Evolutionary conservation across 768 basidiomycete species (phyloP), one percentile per base, ranked within the genome.

Genomic region (Russula virescens): DNA sequence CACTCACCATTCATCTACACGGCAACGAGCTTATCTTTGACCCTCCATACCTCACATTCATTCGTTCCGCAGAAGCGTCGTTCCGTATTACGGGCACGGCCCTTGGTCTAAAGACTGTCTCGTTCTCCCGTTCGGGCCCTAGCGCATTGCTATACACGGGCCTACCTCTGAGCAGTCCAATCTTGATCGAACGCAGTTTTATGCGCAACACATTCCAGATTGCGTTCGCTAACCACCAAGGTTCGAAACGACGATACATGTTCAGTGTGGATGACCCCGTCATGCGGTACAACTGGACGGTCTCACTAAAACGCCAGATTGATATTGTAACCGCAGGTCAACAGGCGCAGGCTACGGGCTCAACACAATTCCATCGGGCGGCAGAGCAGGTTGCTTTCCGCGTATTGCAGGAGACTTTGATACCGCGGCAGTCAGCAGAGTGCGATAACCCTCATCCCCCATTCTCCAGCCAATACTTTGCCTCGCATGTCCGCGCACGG

Each of bases 201-300:
- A 98, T 98, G 96, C 84, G 87, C 62, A 90, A 98, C 71, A 97
- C 95, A 0, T 95, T 98, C 80, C 92, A 97, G 72, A 75, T 98
- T 38, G 87, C 93, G 2, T 98, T 98, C 76, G 65, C 79, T 43
- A 85, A 86, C 68, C 83, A 87, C 65, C 71, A 78, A 35, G 84
- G 85, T 34, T 62, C 77, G 58, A 90, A 88, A 73, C 83, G 94
- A 67, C 85, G 87, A 69, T 98, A 98, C 76, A 94, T 97, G 86
- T 98, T 97, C 79, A 94, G 91, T 65, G 85, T 97, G 47, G 84
- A 88, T 55, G 91, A 94, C 69, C 81, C 87, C 1, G 78, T 89
- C 43, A 80, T 89, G 19, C 84, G 87, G 21, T 82, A 88, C 63
- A 83, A 87, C 63, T 93, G 90, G 90, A 80, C 80, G 0, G 80